Evolutionary conservation across 192 early-diverging fungal species (phyloP), one percentile per base, ranked within the genome.

Genomic region (Coemansia sp.): DNA sequence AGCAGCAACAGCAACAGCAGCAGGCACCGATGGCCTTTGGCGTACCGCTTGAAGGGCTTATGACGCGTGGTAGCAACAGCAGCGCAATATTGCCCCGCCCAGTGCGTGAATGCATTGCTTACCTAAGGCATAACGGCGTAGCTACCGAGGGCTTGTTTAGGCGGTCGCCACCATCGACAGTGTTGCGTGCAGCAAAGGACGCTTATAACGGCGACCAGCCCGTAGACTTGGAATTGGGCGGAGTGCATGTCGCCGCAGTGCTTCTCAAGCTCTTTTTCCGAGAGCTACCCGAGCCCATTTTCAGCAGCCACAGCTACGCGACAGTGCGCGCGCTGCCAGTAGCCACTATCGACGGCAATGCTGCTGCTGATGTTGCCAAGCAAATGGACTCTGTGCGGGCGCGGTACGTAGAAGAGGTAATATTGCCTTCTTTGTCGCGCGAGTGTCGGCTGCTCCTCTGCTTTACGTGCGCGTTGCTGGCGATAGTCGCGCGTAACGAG

Each of bases 201-300:
- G 45, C 59, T 1, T 83, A 78, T 62, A 73, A 78, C 61, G 64
- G 60, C 58, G 64, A 52, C 0, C 62, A 83, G 32, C 49, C 77
- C 2, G 84, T 91, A 34, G 86, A 91, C 75, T 64, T 92, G 35
- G 39, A 53, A 0, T 65, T 83, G 67, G 83, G 86, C 32, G 94
- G 90, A 20, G 87, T 95, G 20, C 91, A 97, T 71, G 84, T 93
- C 16, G 87, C 94, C 8, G 89, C 91, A 0, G 90, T 89, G 6
- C 65, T 97, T 34, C 71, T 97, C 13, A 97, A 97, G 70, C 68
- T 92, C 50, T 97, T 91, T 69, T 85, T 91, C 73, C 83, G 91
- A 37, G 92, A 95, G 40, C 75, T 97, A 7, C 93, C 92, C 1
- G 61, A 77, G 20, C 85, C 95, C 0, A 71, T 95, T 6, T 84